These are phyloP conservation scores for Penicillium sumatraense DNA, from an alignment of 2,329 filamentous ascomycete species.

Conservation along the genomic window DNA sequence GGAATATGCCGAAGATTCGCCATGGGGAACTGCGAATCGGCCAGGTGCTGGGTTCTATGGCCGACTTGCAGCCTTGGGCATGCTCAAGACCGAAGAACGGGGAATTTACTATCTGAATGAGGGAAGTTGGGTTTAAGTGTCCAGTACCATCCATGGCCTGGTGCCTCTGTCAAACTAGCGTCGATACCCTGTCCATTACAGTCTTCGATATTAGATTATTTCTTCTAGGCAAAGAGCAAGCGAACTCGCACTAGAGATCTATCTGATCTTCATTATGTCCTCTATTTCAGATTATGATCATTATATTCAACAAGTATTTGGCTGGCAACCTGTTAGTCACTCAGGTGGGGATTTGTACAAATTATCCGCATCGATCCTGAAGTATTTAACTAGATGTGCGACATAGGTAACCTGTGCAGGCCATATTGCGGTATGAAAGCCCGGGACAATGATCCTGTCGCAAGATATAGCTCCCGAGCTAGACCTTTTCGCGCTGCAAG, in stretches of 20 bases:
- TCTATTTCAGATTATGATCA: not conserved
- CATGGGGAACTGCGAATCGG: constrained; percentile 14
- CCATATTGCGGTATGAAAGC: not conserved
- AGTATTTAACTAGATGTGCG: not conserved
- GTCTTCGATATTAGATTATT: not conserved
- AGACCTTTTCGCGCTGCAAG: constrained; percentile 64
- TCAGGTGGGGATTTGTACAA: not conserved
- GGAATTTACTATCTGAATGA: constrained; percentile 19
- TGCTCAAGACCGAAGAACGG: constrained; percentile 10
- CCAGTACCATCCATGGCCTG: not conserved
- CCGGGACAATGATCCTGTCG: not conserved
- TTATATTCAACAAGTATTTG: not conserved
- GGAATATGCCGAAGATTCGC: constrained; percentile 17
- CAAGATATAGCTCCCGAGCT: constrained; percentile 1
- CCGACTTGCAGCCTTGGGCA: constrained; percentile 20
- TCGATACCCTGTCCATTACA: constrained; percentile 2
- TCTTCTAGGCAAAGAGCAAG: no score
- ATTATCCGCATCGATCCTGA: not conserved
- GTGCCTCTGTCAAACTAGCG: not conserved
- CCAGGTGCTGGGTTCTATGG: constrained; percentile 22
- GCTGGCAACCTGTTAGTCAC: not conserved
- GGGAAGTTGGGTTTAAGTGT: not conserved
- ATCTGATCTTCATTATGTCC: not conserved
- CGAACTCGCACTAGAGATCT: no score
- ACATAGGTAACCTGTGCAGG: not conserved